phyloP scores from a whole-genome alignment of 2,329 filamentous ascomycete genomes.

The Scedosporium dehoogii region DNA sequence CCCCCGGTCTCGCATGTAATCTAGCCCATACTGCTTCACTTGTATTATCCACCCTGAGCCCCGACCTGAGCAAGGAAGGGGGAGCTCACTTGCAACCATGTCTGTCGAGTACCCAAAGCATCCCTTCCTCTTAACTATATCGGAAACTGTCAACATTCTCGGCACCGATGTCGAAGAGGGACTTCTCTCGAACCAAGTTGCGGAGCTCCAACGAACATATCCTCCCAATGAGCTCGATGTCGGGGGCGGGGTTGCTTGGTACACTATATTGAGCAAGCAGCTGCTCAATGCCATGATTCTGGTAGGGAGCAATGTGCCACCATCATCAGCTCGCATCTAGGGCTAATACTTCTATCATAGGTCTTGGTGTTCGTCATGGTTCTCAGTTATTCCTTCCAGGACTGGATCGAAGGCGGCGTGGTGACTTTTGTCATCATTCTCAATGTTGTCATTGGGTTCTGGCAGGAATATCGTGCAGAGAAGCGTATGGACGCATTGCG shows the following conservation, averaged over 20 bases:
- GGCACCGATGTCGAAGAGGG: conserved; percentile 58
- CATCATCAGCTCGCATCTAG: conserved; percentile 8
- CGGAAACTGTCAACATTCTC: conserved; percentile 53
- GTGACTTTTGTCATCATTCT: conserved; percentile 57
- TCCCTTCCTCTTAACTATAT: conserved; percentile 50
- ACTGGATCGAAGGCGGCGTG: conserved; percentile 59
- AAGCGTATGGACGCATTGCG: conserved; percentile 57
- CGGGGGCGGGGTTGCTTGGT: conserved; percentile 55
- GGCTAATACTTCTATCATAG: conserved; percentile 28
- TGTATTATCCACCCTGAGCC: background rate
- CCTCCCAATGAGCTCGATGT: conserved; percentile 64
- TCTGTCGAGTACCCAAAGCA: conserved; percentile 40
- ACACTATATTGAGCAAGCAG: conserved; percentile 64
- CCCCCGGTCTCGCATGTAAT: background rate
- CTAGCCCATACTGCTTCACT: background rate
- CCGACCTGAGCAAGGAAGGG: background rate
- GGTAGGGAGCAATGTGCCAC: conserved; percentile 28
- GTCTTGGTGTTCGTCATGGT: conserved; percentile 71
- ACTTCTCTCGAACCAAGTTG: conserved; percentile 49
- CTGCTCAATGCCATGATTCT: conserved; percentile 71
- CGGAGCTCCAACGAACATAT: conserved; percentile 46
- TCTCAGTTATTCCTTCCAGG: conserved; percentile 55
- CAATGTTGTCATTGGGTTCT: conserved; percentile 60
- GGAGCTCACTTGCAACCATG: conserved; percentile 18
- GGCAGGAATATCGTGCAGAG: conserved; percentile 54